Percentiles rank a stretch among this genome's conserved stretches.
Conservation (phyloP, 2,329 filamentous ascomycete genomes). For the Aspergillus pseudonomiae region DNA sequence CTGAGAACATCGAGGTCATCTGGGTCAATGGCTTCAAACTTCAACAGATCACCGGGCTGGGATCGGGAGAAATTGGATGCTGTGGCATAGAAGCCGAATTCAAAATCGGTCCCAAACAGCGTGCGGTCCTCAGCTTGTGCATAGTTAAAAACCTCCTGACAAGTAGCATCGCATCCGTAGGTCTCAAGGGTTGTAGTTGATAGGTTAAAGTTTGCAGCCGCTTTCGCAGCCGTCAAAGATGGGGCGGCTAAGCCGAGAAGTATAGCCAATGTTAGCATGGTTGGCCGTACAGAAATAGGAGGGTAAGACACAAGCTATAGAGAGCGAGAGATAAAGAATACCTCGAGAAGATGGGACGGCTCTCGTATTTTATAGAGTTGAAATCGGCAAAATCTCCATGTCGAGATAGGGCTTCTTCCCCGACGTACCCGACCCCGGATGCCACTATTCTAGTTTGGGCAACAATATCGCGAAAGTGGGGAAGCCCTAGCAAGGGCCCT, state of each 20-base stretch:
- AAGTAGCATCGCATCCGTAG: background rate
- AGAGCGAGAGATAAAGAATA: background rate
- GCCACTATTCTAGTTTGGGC: background rate
- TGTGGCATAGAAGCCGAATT: slow-evolving; percentile 14
- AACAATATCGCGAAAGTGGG: background rate
- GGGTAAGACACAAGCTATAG: background rate
- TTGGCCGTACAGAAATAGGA: background rate
- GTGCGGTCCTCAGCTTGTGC: slow-evolving; percentile 15
- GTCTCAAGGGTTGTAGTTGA: background rate
- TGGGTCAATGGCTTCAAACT: slow-evolving; percentile 10
- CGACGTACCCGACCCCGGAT: background rate
- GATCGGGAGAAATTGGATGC: slow-evolving; percentile 13
- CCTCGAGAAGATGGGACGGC: background rate
- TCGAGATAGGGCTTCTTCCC: background rate
- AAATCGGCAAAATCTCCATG: background rate
- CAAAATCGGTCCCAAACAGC: slow-evolving; percentile 9
- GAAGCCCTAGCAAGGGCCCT: background rate
- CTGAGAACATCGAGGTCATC: background rate
- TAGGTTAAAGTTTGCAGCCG: background rate
- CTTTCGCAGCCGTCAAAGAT: background rate
- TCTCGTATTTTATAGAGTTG: background rate
- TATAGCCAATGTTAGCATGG: background rate
- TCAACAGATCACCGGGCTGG: slow-evolving; percentile 15
- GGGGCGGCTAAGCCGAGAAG: background rate
- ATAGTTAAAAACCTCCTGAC: background rate